Conservation (phyloP, 2,329 filamentous ascomycete species). For the Cadophora malorum region DNA sequence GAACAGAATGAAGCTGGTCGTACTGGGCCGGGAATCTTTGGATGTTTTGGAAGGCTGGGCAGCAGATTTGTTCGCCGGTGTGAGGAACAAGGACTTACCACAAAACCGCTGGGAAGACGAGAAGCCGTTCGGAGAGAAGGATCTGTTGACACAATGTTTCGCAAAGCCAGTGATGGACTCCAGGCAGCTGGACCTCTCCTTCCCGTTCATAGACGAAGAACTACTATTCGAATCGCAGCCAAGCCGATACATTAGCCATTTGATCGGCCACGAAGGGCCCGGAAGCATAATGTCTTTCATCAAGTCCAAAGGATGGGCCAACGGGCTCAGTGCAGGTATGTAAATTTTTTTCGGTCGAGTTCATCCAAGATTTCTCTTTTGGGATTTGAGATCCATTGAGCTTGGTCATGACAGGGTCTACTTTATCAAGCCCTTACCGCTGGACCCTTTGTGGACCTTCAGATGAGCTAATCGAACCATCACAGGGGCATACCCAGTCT, state of each 20-base stretch:
- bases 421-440: not conserved
- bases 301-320: conserved; percentile 76
- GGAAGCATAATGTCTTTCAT: conserved; percentile 76
- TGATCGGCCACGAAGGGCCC: conserved; percentile 77
- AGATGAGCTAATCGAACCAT: conserved; percentile 17
- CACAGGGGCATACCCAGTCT: conserved; percentile 64
- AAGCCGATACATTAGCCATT: conserved; percentile 72
- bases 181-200: conserved; percentile 69
- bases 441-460: not conserved
- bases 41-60: conserved; percentile 74
- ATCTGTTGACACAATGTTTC: conserved; percentile 70
- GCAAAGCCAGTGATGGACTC: conserved; percentile 77
- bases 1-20: conserved; percentile 76
- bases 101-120: conserved; percentile 71
- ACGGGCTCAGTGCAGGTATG: conserved; percentile 63
- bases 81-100: conserved; percentile 70
- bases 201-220: conserved; percentile 74
- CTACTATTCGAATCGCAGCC: conserved; percentile 70
- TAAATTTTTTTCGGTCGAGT: conserved; percentile 15
- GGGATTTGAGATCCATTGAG: not conserved
- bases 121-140: conserved; percentile 62
- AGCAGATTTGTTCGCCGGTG: conserved; percentile 69
- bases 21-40: conserved; percentile 70
- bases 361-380: not conserved
- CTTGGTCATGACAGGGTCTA: not conserved